Evolutionary conservation across 352 stramenopile species (phyloP).

Genomic region (Pythium dissimile): DNA sequence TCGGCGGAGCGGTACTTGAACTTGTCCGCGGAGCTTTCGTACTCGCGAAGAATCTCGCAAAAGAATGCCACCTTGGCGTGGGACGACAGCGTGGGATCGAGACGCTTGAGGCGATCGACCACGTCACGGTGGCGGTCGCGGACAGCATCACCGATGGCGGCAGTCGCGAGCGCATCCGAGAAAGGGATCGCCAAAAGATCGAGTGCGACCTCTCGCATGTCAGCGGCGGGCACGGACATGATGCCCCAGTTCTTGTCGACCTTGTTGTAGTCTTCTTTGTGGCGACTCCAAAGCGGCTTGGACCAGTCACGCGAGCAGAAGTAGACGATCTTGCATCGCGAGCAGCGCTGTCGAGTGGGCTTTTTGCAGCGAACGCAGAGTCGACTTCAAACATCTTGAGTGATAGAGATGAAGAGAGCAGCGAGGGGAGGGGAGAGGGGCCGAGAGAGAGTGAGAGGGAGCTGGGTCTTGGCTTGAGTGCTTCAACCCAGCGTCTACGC

Average conservation of each 20-base stretch:
- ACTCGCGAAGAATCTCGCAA: constrained; percentile 4
- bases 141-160: too few relatives aligned
- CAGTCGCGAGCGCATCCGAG: too few relatives aligned
- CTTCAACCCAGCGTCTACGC: too few relatives aligned
- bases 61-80: background rate
- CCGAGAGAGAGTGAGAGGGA: too few relatives aligned
- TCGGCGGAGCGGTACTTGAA: constrained; percentile 23
- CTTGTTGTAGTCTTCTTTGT: constrained; percentile 25
- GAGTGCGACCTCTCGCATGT: too few relatives aligned
- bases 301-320: constrained; percentile 27
- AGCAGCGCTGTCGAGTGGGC: constrained; percentile 24
- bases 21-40: constrained; percentile 16
- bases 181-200: background rate
- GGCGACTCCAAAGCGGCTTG: constrained; percentile 17
- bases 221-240: too few relatives aligned
- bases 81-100: background rate
- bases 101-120: too few relatives aligned
- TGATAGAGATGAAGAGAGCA: too few relatives aligned
- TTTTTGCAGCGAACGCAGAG: constrained; percentile 18
- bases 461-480: too few relatives aligned
- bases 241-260: background rate
- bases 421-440: too few relatives aligned
- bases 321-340: constrained; percentile 25
- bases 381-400: background rate
- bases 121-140: too few relatives aligned